These are phyloP conservation scores for Austroboletus novae-zelandiae DNA, from an alignment of 1,284 basidiomycete genomes.

Conservation along the genomic window DNA sequence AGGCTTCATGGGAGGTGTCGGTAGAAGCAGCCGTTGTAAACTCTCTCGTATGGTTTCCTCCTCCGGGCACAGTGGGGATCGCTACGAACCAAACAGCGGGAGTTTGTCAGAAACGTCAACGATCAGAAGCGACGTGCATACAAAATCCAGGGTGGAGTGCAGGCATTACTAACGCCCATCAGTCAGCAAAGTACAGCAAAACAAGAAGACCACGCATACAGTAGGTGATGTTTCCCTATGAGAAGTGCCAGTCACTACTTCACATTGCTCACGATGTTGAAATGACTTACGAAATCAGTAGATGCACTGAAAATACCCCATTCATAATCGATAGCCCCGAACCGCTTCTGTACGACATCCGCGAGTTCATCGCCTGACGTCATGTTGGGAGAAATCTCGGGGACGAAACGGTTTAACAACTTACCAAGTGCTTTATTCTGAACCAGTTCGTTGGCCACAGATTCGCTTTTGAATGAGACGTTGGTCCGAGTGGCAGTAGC, in stretches of 20 bases:
- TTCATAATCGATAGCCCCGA: slow-evolving; percentile 51
- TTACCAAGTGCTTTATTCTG: slow-evolving; percentile 62
- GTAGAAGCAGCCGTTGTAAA: slow-evolving; percentile 58
- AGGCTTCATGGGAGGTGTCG: slow-evolving; percentile 52
- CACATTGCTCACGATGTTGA: background rate
- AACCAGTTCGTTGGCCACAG: slow-evolving; percentile 55
- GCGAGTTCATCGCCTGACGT: slow-evolving; percentile 53
- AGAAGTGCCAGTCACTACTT: background rate
- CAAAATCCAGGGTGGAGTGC: slow-evolving; percentile 49
- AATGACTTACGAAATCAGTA: slow-evolving; percentile 56
- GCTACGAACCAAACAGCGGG: slow-evolving; percentile 28
- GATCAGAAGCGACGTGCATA: slow-evolving; percentile 17
- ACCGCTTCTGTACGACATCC: slow-evolving; percentile 49
- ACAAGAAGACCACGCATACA: slow-evolving; percentile 32
- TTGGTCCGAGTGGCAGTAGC: slow-evolving; percentile 65
- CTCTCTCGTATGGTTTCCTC: slow-evolving; percentile 62
- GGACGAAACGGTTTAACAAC: background rate
- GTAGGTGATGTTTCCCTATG: slow-evolving; percentile 62
- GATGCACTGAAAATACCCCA: slow-evolving; percentile 61
- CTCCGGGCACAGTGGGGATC: slow-evolving; percentile 54
- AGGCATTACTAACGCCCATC: slow-evolving; percentile 38
- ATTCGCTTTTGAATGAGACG: slow-evolving; percentile 43
- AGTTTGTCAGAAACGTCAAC: background rate
- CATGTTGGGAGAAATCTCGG: background rate
- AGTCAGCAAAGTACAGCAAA: background rate